Conservation (phyloP, 768 basidiomycete species). For the Rhodotorula sphaerocarpa region DNA sequence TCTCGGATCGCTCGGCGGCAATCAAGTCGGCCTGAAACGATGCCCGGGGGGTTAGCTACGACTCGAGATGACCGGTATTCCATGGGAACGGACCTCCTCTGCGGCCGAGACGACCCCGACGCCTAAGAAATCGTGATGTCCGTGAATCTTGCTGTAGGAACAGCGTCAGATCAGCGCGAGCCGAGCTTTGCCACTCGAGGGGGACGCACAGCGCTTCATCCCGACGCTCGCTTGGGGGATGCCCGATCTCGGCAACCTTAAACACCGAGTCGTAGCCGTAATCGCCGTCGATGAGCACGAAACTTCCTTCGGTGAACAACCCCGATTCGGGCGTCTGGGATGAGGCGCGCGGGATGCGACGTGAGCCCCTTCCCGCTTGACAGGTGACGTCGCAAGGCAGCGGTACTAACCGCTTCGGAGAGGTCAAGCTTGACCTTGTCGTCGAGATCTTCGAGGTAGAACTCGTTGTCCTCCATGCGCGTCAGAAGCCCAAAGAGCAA, state of each 20-base stretch:
- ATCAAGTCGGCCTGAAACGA: conserved; percentile 23
- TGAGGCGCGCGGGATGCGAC: conserved; percentile 43
- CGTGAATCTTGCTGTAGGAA: conserved; percentile 68
- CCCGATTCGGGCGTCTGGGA: conserved; percentile 92
- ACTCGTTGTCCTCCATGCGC: conserved; percentile 77
- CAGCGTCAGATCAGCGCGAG: background rate
- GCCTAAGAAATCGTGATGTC: conserved; percentile 95
- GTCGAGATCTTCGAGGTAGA: conserved; percentile 88
- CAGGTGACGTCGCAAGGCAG: background rate
- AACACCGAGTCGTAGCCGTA: conserved; percentile 87
- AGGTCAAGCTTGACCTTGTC: conserved; percentile 83
- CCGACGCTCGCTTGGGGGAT: conserved; percentile 89
- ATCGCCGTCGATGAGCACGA: conserved; percentile 90
- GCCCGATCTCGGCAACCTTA: conserved; percentile 85
- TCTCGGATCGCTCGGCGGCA: conserved; percentile 11
- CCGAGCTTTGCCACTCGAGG: too few species aligned
- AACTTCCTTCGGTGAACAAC: conserved; percentile 89
- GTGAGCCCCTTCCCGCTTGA: background rate
- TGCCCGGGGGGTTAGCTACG: background rate
- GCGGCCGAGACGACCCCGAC: conserved; percentile 78
- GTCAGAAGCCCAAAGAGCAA: conserved; percentile 86
- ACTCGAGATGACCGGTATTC: background rate
- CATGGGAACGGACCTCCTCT: conserved; percentile 64
- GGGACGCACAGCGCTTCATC: conserved; percentile 63
- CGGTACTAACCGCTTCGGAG: conserved; percentile 61